A percentile compares a stretch with the other conserved stretches of the same genome.
phyloP scores from a whole-genome alignment of 2,329 filamentous ascomycete species.

The Diaporthe amygdali region DNA sequence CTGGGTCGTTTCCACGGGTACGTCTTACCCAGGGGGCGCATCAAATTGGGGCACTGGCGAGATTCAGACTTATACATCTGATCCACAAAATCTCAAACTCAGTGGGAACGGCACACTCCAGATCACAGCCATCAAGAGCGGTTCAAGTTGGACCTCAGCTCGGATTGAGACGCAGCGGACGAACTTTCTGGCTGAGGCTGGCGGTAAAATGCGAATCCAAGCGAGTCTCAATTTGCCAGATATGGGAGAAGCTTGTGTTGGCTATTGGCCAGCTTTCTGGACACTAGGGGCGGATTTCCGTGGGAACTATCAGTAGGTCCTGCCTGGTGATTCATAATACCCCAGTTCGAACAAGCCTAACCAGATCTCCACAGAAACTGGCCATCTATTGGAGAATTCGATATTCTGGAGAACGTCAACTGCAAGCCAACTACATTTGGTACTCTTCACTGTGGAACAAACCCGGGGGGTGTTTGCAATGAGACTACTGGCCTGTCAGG shows the following conservation, averaged over 20 bases:
- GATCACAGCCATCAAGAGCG: conserved; percentile 3
- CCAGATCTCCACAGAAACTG: background rate
- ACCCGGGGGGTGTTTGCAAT: background rate
- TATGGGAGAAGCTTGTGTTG: background rate
- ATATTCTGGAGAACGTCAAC: background rate
- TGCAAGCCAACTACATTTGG: conserved; percentile 1
- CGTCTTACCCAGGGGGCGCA: background rate
- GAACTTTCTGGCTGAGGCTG: background rate
- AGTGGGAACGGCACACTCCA: background rate
- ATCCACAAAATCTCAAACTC: background rate
- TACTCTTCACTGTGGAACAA: background rate
- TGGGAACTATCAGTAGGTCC: background rate
- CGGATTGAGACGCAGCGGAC: conserved; percentile 2
- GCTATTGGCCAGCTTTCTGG: conserved; percentile 7
- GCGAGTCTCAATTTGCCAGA: conserved; percentile 6
- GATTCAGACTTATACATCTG: conserved; percentile 10
- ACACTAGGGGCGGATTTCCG: background rate
- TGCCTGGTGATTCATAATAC: no score
- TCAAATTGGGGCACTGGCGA: conserved; percentile 1
- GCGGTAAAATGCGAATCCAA: conserved; percentile 1
- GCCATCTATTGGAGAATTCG: conserved; percentile 2
- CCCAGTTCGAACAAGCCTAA: background rate
- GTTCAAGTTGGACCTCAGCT: background rate
- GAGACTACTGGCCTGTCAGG: background rate
- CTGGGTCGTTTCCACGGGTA: background rate